Base-by-base conservation (phyloP, 768 basidiomycete species). In the Suillus luteus region DNA sequence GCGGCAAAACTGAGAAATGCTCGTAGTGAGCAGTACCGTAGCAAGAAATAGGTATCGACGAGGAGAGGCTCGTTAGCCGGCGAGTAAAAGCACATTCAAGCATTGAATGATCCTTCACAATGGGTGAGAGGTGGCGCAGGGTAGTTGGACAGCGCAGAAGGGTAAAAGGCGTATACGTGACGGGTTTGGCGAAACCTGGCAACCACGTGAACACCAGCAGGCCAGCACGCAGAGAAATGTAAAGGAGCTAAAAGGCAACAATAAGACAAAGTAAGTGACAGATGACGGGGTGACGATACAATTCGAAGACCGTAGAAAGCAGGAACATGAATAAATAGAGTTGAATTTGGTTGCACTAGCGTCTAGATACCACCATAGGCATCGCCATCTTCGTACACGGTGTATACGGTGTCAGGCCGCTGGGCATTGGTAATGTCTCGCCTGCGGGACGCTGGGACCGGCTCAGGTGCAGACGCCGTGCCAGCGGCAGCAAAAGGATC, bases 311-410 rank as follows among this genome's bases (percentile, higher is more conserved):
- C 37, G 63, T 58, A 46, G 40, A 65, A 59, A 66, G 44, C 31
- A 65, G 51, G 67, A 64, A 67, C 49, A 37, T 52, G 59, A 62
- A 58, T 59, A 55, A 65, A 67, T 48, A 60, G 40, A 41, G n/a
- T 22, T 17, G 54, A 2, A 9, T 27, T 15, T 15, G 52, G 14
- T 17, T 41, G 51, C 14, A 35, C 38, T 22, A 14, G 22, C 33
- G 60, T 52, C 81, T 76, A 90, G 72, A 91, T 83, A 37, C 88
- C 90, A 31, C 82, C 87, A 67, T 91, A 91, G 54, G 86, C 88
- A 66, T 91, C 89, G 35, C 85, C 85, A 40, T 83, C 82, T 66
- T 86, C 82, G 67, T 90, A 91, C 61, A 81, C 43, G 51, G 79
- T 82, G 64, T 79, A 80, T 43, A 85, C 76, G 14, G 86, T 86